Base-by-base conservation (phyloP, 2,329 filamentous ascomycete species). In the Colletotrichum abscissum region DNA sequence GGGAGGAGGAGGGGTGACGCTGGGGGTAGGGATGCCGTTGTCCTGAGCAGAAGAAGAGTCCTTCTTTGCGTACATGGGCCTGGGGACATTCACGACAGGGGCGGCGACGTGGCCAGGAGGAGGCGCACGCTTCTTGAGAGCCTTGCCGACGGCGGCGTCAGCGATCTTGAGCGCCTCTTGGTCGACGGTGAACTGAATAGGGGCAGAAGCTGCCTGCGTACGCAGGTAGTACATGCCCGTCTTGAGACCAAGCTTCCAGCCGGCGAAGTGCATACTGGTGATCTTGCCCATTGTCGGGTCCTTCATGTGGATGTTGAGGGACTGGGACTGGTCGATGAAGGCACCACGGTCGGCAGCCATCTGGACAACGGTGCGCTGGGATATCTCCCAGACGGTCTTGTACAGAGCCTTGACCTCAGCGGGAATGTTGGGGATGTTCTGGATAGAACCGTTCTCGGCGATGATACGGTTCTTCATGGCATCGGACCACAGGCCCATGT, bases 401-500 rank as follows among this genome's bases (percentile, higher is more conserved):
- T 99, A 99, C 7, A 99, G 90, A 52, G 93, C 92, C 88, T 99
- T 99, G 88, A 97, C 93, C 78, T 99, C 97, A 38, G 93, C 91
- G 16, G 97, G 96, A 75, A 99, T 98, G 86, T 97, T 98, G 81
- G 96, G 94, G 76, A 99, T 96, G 84, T 97, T 96, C 85, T 98
- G 97, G 69, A 99, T 93, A 24, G 96, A 98, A 77, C 97, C 97
- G 77, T 94, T 94, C 75, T 98, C 96, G 71, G 97, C 93, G 80
- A 99, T 99, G 89, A 99, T 99, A 79, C 97, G 95, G 89, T 99
- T 99, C 92, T 99, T 99, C 97, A 99, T 99, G 87, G 95, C 95
- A 86, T 99, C 96, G 60, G 96, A 98, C 97, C 97, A 99, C 57
- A 99, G 89, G 74, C 97, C 97, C 87, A 98, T 94, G 81, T 99